These are phyloP conservation scores for Candida pseudofarinosa DNA, from an alignment of 805 yeast genomes.

Conservation along the genomic window DNA sequence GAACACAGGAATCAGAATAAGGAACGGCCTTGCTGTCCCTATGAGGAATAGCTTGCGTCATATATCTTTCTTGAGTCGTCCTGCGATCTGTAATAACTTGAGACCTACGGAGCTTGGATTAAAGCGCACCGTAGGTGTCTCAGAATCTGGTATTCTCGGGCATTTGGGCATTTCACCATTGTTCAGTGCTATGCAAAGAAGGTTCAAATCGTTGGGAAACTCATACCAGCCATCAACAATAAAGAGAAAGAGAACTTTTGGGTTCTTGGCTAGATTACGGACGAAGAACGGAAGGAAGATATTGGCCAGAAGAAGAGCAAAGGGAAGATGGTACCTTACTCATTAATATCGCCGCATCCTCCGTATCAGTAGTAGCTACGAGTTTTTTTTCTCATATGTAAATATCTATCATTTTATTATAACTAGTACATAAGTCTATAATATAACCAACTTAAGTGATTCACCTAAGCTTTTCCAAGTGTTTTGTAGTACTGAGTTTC, in stretches of 20 bases:
- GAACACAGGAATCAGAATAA: background rate
- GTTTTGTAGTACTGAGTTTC: constrained; percentile 50
- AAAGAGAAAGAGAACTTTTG: constrained; percentile 84
- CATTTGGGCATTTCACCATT: background rate
- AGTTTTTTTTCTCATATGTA: background rate
- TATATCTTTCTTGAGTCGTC: background rate
- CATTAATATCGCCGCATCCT: constrained; percentile 60
- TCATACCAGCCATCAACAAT: constrained; percentile 92
- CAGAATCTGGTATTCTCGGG: background rate
- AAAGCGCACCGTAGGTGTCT: background rate
- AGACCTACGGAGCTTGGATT: background rate
- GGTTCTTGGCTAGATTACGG: constrained; percentile 82
- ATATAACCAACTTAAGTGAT: background rate
- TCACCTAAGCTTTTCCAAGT: constrained; percentile 37
- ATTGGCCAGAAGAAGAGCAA: constrained; percentile 69
- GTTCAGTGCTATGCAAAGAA: constrained; percentile 41
- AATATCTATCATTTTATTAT: background rate
- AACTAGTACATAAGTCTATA: background rate
- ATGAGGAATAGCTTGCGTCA: background rate
- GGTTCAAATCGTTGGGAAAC: constrained; percentile 91
- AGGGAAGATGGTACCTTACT: constrained; percentile 91
- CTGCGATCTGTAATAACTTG: background rate
- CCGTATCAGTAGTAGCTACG: background rate
- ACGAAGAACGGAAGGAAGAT: constrained; percentile 74
- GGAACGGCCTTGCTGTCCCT: background rate